Evolutionary conservation across 768 basidiomycete genomes (phyloP).

Genomic region (Gyrodon lividus): DNA sequence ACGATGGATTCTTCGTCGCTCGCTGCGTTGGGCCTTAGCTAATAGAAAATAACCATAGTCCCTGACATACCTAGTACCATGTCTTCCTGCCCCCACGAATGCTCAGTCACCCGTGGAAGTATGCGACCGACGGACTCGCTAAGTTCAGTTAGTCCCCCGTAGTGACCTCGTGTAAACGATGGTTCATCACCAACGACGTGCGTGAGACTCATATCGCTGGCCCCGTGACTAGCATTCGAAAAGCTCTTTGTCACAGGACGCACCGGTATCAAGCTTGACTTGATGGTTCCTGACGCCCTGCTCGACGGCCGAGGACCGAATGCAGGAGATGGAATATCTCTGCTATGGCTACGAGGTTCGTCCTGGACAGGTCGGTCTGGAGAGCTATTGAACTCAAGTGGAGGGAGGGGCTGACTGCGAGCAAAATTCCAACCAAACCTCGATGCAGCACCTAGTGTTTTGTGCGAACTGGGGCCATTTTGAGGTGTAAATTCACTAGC

Average conservation of each 20-base stretch:
- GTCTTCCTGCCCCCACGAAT: slow-evolving; percentile 18
- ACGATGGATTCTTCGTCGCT: slow-evolving; percentile 38
- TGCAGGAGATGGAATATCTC: slow-evolving; percentile 24
- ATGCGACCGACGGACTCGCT: slow-evolving; percentile 23
- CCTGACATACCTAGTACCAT: slow-evolving; percentile 17
- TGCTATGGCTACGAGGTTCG: slow-evolving; percentile 3
- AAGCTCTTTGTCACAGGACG: slow-evolving; percentile 37
- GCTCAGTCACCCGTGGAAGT: slow-evolving; percentile 18
- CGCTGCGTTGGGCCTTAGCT: slow-evolving; percentile 22
- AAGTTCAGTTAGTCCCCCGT: slow-evolving; percentile 28
- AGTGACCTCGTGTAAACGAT: slow-evolving; percentile 26
- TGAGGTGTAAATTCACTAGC: not conserved
- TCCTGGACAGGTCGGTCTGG: slow-evolving; percentile 8
- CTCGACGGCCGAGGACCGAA: slow-evolving; percentile 26
- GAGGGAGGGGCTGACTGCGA: slow-evolving; percentile 36
- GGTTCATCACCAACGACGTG: slow-evolving; percentile 21
- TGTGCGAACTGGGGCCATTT: slow-evolving; percentile 10
- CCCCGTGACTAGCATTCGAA: slow-evolving; percentile 13
- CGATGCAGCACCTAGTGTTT: slow-evolving; percentile 23
- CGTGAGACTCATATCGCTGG: slow-evolving; percentile 24
- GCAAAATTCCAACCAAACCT: slow-evolving; percentile 43
- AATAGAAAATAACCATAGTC: not conserved
- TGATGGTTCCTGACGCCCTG: slow-evolving; percentile 20
- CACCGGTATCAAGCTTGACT: slow-evolving; percentile 46
- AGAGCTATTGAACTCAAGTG: slow-evolving; percentile 37